Evolutionary conservation across 2,329 filamentous ascomycete species (phyloP), one percentile per base, ranked within the genome.

Genomic region (Ceratocystiopsis sp.): DNA sequence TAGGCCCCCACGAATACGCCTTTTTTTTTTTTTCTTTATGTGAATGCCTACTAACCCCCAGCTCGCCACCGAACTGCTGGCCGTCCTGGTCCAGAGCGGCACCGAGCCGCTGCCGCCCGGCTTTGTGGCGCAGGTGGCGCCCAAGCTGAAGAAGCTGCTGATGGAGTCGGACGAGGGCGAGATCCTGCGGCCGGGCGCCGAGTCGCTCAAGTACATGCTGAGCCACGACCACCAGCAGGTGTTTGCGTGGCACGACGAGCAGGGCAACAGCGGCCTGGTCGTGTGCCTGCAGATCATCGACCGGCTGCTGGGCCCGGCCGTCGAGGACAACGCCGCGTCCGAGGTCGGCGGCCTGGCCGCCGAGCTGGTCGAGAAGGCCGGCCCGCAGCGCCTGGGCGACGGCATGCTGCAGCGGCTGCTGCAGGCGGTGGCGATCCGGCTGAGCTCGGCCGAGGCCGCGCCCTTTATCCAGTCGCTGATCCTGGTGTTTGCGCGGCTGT

Each of bases 381-480:
- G 91, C 12, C 79, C 86, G 35, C 87, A 94, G 57, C 77, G 84
- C 43, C 75, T 98, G 12, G 91, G 91, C 0, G 87, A 87, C 12
- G 95, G 85, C 58, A 69, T 98, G 21, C 78, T 84, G 41, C 46
- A 49, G 36, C 84, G 93, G 58, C 75, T 98, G 18, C 71, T 98
- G 4, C 78, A 80, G 53, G 91, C 89, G 16, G 89, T 98, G 15
- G 91, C 91, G 4, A 78, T 78, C 41, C 77, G 91, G 46, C 69
- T 98, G 15, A 80, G 79, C 7, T 83, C 80, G 7, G 91, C 91
- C 2, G 73, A 85, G 49, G 78, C 86, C 39, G 83, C 89, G 0
- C 78, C 80, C 9, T 93, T 98, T 57, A 96, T 98, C 49, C 91
- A 98, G 62, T 94, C 85, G 43, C 66, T 98, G 41, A 95, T 94